phyloP scores from a whole-genome alignment of 352 stramenopile genomes.

The Phytophthora colocasiae region DNA sequence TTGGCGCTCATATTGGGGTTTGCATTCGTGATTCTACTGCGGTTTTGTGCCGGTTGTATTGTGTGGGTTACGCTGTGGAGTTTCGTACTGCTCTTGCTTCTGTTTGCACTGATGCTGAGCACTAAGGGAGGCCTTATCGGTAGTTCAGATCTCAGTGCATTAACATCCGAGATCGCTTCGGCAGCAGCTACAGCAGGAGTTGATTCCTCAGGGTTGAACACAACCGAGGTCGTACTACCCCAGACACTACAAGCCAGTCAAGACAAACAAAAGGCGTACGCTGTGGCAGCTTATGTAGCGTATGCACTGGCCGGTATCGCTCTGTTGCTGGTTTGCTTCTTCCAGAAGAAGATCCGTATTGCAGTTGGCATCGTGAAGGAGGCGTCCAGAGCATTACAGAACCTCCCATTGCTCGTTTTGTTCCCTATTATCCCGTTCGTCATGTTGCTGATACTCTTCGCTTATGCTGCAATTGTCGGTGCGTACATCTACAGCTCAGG shows the following conservation, averaged over 20 bases:
- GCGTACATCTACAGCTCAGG: constrained; percentile 78
- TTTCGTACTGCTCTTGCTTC: constrained; percentile 66
- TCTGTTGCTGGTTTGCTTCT: constrained; percentile 85
- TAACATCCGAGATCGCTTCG: constrained; percentile 51
- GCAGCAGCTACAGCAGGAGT: constrained; percentile 48
- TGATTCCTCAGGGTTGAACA: constrained; percentile 27
- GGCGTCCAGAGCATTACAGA: constrained; percentile 65
- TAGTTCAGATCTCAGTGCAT: constrained; percentile 42
- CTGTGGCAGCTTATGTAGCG: constrained; percentile 67
- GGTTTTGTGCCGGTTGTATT: constrained; percentile 75
- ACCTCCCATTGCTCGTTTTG: constrained; percentile 66
- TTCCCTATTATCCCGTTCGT: constrained; percentile 75
- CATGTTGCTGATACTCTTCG: constrained; percentile 69
- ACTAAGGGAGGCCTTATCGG: constrained; percentile 80
- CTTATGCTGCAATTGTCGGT: constrained; percentile 64
- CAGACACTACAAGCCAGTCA: constrained; percentile 65
- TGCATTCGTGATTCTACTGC: constrained; percentile 74
- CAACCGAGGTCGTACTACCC: constrained; percentile 45
- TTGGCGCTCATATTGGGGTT: constrained; percentile 66
- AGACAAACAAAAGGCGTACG: constrained; percentile 67
- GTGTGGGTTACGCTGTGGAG: constrained; percentile 79
- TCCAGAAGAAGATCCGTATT: constrained; percentile 84
- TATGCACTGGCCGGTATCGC: constrained; percentile 64
- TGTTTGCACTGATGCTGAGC: constrained; percentile 80
- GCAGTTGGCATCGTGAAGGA: constrained; percentile 83